Base-by-base conservation (phyloP, 108 stramenopile species). In the Schizochytrium sp. region DNA sequence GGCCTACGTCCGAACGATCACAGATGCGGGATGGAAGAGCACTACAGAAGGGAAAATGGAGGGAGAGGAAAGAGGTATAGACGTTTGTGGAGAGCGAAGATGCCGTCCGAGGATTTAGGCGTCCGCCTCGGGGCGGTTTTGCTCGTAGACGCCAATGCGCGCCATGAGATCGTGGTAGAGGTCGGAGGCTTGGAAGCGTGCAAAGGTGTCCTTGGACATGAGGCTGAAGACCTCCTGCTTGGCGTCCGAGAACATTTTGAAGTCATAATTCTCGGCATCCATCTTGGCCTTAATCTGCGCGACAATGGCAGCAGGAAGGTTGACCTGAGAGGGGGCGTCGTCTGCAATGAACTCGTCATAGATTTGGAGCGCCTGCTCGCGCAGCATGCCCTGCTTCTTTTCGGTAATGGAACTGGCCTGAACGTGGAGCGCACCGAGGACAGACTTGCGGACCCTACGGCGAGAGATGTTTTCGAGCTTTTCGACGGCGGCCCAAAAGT, bases 81-180 rank as follows among this genome's bases (percentile, higher is more conserved):
- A 59, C 2, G 34, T 2, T 34, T 34, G 34, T 34, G 34, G 34
- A 34, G 34, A 1, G 34, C 34, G 34, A 34, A 2, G 34, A 1
- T 34, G 34, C 2, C 34, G 34, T 34, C 34, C 34, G 34, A 34
- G 34, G 2, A 34, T 34, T 34, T 34, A 34, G 34, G 34, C 34
- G 34, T 34, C 34, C 34, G 25, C 34, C 18, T 69, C 63, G 6
- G 63, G 63, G 63, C 76, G 76, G 76, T 6, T 47, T 23, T 83
- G 76, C 76, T 83, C 76, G 76, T 83, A 83, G 76, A 83, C 76
- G n/a, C 76, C 76, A 23, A 83, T 83, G 18, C 23, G 6, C n/a
- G 6, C 28, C 76, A 83, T 47, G 76, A 83, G 51, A 4, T 53
- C 51, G 51, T 83, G 51, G 51, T 21, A 83, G 3, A 25, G 25